phyloP scores from a whole-genome alignment of 805 yeast genomes.

The Lipomyces japonicus region DNA sequence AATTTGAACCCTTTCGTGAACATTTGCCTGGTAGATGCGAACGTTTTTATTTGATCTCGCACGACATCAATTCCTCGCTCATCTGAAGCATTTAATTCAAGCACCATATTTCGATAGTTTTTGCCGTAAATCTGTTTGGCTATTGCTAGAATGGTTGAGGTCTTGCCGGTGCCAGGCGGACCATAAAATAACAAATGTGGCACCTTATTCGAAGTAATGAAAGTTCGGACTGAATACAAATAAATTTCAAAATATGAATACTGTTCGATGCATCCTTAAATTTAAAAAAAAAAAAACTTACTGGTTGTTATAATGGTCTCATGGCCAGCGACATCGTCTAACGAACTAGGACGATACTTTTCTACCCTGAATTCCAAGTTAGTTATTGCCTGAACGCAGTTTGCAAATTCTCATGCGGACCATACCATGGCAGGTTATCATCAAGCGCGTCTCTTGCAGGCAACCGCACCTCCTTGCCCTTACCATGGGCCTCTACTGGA shows the following conservation, averaged over 20 bases:
- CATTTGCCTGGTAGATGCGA: slow-evolving; percentile 93
- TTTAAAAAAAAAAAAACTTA: slow-evolving; percentile 16
- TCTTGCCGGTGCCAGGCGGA: slow-evolving; percentile 93
- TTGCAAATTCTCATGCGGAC: not conserved
- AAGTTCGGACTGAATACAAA: slow-evolving; percentile 53
- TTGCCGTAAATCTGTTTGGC: slow-evolving; percentile 86
- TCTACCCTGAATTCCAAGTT: slow-evolving; percentile 58
- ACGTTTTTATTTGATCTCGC: slow-evolving; percentile 93
- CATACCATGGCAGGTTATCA: slow-evolving; percentile 27
- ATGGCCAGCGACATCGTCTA: slow-evolving; percentile 91
- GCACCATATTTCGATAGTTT: slow-evolving; percentile 73
- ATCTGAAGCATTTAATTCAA: slow-evolving; percentile 93
- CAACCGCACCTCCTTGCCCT: slow-evolving; percentile 12
- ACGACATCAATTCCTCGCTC: slow-evolving; percentile 98
- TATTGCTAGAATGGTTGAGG: slow-evolving; percentile 81
- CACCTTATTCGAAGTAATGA: slow-evolving; percentile 73
- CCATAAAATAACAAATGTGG: slow-evolving; percentile 95
- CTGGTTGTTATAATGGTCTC: slow-evolving; percentile 73
- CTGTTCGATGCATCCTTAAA: not conserved
- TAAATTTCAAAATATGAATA: not conserved
- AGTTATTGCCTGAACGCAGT: not conserved
- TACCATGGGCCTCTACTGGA: not conserved
- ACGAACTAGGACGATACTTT: slow-evolving; percentile 80
- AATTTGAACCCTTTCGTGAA: slow-evolving; percentile 93
- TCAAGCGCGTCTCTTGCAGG: slow-evolving; percentile 5